A percentile compares a stretch with the other conserved stretches of the same genome.
Conservation (phyloP, 2,329 filamentous ascomycete genomes). For the Ceratocystis alfenasii region DNA sequence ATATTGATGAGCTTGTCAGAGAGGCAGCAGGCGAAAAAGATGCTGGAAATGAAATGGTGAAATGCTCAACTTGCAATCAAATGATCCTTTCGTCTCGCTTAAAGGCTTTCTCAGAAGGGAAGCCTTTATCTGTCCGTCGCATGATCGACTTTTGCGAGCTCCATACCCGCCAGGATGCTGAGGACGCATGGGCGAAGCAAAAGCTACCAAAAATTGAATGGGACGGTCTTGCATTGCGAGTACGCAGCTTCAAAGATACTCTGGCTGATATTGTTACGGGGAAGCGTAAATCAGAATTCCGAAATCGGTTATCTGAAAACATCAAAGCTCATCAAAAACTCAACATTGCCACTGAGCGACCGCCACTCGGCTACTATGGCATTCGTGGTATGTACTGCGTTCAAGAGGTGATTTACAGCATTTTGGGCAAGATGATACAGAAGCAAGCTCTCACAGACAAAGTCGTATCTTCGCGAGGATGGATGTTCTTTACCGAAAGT, state of each 20-base stretch:
- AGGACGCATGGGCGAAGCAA: conserved; percentile 36
- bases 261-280: conserved; percentile 47
- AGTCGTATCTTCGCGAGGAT: conserved; percentile 53
- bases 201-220: conserved; percentile 65
- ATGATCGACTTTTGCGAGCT: conserved; percentile 52
- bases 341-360: conserved; percentile 45
- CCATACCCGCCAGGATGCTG: conserved; percentile 47
- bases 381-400: conserved; percentile 59
- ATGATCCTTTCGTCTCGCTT: conserved; percentile 45
- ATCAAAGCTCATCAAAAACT: conserved; percentile 47
- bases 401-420: conserved; percentile 53
- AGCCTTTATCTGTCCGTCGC: conserved; percentile 42
- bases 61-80: conserved; percentile 57
- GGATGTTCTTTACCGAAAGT: conserved; percentile 56
- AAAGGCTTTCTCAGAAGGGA: conserved; percentile 38
- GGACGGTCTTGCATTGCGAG: conserved; percentile 46
- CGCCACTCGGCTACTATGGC: conserved; percentile 72
- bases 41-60: conserved; percentile 8
- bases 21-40: conserved; percentile 5
- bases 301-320: conserved; percentile 42
- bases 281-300: conserved; percentile 49
- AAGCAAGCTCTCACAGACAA: conserved; percentile 50
- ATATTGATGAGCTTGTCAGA: conserved; percentile 10
- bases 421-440: conserved; percentile 49
- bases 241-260: conserved; percentile 42